phyloP scores from a whole-genome alignment of 1,139 yeast species.

The Geotrichum candidum region DNA sequence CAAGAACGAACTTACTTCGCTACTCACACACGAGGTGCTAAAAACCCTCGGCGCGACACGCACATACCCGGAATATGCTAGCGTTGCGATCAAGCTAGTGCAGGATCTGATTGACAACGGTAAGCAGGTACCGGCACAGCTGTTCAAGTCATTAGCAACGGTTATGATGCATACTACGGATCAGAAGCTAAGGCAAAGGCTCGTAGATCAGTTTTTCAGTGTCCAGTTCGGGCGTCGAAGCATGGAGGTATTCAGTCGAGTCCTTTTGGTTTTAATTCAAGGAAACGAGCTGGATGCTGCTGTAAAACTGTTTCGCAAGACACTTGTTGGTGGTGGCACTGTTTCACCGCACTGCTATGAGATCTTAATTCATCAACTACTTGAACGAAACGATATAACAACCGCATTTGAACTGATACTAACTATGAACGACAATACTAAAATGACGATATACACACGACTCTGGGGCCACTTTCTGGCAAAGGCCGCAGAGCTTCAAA shows the following conservation, averaged over 20 bases:
- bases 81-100: not conserved
- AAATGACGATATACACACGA: slow-evolving; percentile 26
- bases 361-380: slow-evolving; percentile 27
- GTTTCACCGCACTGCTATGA: slow-evolving; percentile 26
- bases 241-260: not conserved
- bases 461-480: slow-evolving; percentile 35
- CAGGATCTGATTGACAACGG: not conserved
- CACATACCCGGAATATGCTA: not conserved
- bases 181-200: not conserved
- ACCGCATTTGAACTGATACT: slow-evolving; percentile 28
- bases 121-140: not conserved
- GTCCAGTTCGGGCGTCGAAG: not conserved
- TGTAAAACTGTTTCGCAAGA: slow-evolving; percentile 25
- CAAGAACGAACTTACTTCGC: not conserved
- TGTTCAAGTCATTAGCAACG: not conserved
- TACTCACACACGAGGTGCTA: not conserved
- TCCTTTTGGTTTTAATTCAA: not conserved
- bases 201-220: not conserved
- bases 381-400: slow-evolving; percentile 29
- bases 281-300: slow-evolving; percentile 26
- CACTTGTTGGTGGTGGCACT: slow-evolving; percentile 23
- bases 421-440: slow-evolving; percentile 18
- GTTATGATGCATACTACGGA: not conserved
- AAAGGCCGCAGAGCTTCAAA: slow-evolving; percentile 23
- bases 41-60: not conserved